Percentiles rank a stretch among this genome's conserved stretches.
phyloP scores from a whole-genome alignment of 768 basidiomycete genomes.

The Terana coerulea region DNA sequence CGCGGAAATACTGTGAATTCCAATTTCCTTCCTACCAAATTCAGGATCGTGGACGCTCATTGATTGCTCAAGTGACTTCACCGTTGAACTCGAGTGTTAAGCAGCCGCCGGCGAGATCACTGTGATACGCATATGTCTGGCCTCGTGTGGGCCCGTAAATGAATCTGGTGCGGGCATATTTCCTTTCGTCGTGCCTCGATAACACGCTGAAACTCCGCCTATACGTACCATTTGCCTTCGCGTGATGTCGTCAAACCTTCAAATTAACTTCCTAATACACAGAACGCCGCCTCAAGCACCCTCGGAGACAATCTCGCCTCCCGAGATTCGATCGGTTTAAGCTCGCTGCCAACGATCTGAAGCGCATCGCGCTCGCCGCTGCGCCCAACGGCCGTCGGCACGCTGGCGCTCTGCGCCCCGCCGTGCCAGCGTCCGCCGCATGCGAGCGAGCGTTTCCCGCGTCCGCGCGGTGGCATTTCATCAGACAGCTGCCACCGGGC shows the following conservation, averaged over 20 bases:
- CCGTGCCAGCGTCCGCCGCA: background rate
- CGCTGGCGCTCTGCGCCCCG: background rate
- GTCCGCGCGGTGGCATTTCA: background rate
- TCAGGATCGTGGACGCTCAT: background rate
- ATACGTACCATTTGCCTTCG: background rate
- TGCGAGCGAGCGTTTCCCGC: background rate
- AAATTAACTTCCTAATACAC: background rate
- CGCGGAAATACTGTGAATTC: too few species aligned
- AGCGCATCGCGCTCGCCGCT: background rate
- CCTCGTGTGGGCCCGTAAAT: background rate
- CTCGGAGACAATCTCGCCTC: background rate
- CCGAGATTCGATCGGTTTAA: background rate
- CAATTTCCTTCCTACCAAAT: background rate
- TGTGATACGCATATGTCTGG: background rate
- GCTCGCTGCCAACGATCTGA: background rate
- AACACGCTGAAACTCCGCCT: conserved; percentile 9
- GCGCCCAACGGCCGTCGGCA: background rate
- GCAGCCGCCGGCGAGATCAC: background rate
- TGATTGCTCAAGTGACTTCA: background rate
- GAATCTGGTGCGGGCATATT: background rate
- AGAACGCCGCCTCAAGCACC: background rate
- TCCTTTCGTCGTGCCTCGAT: background rate
- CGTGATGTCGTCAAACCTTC: background rate
- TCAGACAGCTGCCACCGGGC: conserved; percentile 10
- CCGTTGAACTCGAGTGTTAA: background rate